Evolutionary conservation across 2,329 filamentous ascomycete species (phyloP), one percentile per base, ranked within the genome.

Genomic region (Akanthomyces uredinophilus): DNA sequence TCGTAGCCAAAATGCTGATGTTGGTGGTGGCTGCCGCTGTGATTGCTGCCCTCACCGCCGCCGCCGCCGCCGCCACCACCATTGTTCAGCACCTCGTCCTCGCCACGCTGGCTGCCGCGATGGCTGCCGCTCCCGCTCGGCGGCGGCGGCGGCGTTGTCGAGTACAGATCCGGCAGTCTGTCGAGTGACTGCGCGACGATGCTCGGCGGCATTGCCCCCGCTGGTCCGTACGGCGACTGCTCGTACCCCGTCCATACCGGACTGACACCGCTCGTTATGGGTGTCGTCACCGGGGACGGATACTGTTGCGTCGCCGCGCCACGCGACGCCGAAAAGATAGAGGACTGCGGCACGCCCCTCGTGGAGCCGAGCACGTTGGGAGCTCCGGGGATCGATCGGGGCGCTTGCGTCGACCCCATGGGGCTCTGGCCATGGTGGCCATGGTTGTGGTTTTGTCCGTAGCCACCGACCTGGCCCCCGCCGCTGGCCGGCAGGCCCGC

Each of bases 241-340:
- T 60, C 57, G 44, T 60, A 52, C 5, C 57, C 47, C 35, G 47
- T 24, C 57, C 57, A 60, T n/a, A 35, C 57, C 1, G 57, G 57
- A 14, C 57, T 60, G 16, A 52, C 57, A 37, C 47, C 57, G 46
- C 47, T 29, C 4, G 47, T 47, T 5, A 60, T 44, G 7, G 57
- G 57, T 18, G 57, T 60, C 37, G 57, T 60, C 46, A 35, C 51
- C 22, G 60, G 51, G 0, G 60, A 61, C 13, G 60, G 60, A 35
- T 61, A 61, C 51, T 53, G 44, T 22, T 53, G 24, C 10, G 41
- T 22, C 39, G 51, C 39, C 32, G 32, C 32, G 32, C 32, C 32
- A 29, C 24, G 39, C 10, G 29, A 41, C 20, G 39, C 49, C 29
- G 51, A 39, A n/a, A 60, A 51, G 35, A 60, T 24, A 20, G 60